Evolutionary conservation across 140 eudicot genomes (phyloP).

Genomic region (Anethum foeniculum): DNA sequence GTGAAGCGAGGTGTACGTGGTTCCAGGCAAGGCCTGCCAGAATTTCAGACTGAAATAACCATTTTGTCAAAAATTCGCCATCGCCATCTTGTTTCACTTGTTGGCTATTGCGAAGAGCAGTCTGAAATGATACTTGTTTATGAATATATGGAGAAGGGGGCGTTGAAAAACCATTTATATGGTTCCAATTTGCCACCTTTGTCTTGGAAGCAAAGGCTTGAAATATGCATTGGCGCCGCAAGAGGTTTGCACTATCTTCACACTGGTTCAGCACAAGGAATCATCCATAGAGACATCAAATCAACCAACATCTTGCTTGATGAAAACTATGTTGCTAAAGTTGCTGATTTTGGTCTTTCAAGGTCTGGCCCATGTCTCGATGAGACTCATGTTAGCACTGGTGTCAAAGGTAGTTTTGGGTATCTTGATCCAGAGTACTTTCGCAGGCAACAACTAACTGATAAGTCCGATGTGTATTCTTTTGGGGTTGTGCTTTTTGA

Average conservation of each 20-base stretch:
- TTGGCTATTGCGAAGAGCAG: constrained; percentile 89
- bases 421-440: constrained; percentile 87
- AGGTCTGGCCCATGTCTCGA: constrained; percentile 76
- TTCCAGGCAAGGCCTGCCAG: constrained; percentile 88
- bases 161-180: constrained; percentile 65
- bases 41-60: constrained; percentile 73
- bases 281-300: constrained; percentile 84
- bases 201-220: constrained; percentile 85
- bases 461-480: constrained; percentile 81
- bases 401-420: constrained; percentile 93
- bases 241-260: constrained; percentile 89
- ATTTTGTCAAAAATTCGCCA: constrained; percentile 77
- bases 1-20: constrained; percentile 86
- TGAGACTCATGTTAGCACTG: constrained; percentile 92
- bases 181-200: constrained; percentile 56
- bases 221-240: constrained; percentile 89
- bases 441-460: constrained; percentile 73
- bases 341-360: constrained; percentile 87
- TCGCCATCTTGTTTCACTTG: constrained; percentile 84
- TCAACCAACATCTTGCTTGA: constrained; percentile 83
- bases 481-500: constrained; percentile 90
- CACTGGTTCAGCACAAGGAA: constrained; percentile 88
- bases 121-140: constrained; percentile 96
- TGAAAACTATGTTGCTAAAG: constrained; percentile 65
- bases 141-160: constrained; percentile 85